Percentiles rank a stretch among this genome's conserved stretches.
Conservation (phyloP, 106 monocot genomes). For the Chionographis japonica region DNA sequence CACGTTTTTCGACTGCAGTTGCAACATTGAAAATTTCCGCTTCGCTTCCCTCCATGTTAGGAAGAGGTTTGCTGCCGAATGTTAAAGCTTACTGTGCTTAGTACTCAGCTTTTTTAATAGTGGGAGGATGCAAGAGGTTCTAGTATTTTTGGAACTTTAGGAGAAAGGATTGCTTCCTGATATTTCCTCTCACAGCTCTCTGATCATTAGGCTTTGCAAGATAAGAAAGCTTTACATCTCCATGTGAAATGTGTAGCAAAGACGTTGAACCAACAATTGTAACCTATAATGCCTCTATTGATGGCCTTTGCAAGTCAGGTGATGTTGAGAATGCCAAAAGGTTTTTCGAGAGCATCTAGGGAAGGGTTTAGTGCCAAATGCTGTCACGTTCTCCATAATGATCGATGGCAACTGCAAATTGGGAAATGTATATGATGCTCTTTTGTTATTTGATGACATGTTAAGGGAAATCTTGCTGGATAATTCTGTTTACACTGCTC, state of each 20-base stretch:
- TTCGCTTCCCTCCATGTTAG: conserved; percentile 40
- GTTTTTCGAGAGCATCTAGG: conserved; percentile 32
- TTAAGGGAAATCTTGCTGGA: conserved; percentile 46
- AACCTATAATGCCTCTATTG: conserved; percentile 64
- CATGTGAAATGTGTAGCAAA: conserved; percentile 49
- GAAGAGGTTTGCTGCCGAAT: conserved; percentile 50
- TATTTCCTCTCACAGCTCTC: conserved; percentile 50
- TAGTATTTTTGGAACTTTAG: conserved; percentile 49
- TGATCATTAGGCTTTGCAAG: conserved; percentile 66
- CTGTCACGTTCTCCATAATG: conserved; percentile 67
- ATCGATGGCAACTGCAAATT: conserved; percentile 65
- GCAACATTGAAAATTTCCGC: conserved; percentile 33
- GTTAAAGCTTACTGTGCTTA: conserved; percentile 54
- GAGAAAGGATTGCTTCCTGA: conserved; percentile 61
- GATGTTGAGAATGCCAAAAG: conserved; percentile 43
- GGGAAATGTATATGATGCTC: conserved; percentile 48
- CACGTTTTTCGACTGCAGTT: conserved; percentile 35
- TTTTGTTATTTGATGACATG: conserved; percentile 65
- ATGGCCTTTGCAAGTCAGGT: conserved; percentile 63
- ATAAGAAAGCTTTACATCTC: conserved; percentile 44
- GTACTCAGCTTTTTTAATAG: conserved; percentile 57
- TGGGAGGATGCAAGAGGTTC: conserved; percentile 60
- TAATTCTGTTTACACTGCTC: conserved; percentile 46
- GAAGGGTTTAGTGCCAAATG: conserved; percentile 55
- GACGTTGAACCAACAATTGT: conserved; percentile 69